These are phyloP conservation scores for Hypocreales sp. DNA, from an alignment of 2,329 filamentous ascomycete genomes.

Conservation along the genomic window DNA sequence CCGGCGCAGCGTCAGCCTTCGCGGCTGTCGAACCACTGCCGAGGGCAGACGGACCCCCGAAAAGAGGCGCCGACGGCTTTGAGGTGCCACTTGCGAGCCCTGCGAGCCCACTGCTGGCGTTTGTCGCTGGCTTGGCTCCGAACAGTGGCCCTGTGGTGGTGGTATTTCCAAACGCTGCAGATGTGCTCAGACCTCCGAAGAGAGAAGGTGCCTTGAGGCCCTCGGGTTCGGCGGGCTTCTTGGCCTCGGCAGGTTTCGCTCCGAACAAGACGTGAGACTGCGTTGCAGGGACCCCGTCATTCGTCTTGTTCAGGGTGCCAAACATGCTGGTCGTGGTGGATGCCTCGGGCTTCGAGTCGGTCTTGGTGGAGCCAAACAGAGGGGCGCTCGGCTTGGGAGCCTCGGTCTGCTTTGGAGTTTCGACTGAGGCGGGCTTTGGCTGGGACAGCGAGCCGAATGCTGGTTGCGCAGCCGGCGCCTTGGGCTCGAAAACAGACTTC, in stretches of 20 bases:
- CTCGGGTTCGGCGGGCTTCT: constrained; percentile 10
- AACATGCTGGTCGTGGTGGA: constrained; percentile 19
- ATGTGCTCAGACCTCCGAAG: constrained; percentile 3
- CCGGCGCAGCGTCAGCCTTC: constrained; percentile 8
- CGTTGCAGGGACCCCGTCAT: constrained; percentile 6
- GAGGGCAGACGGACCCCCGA: constrained; percentile 12
- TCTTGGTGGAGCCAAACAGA: constrained; percentile 12
- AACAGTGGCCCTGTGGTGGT: constrained; percentile 13
- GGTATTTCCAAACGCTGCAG: constrained; percentile 1
- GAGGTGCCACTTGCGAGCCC: constrained; percentile 2
- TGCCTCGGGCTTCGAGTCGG: constrained; percentile 10
- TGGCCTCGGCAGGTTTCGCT: constrained; percentile 12
- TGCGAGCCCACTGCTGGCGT: constrained; percentile 3
- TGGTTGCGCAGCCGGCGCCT: constrained; percentile 14
- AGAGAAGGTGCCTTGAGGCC: constrained; percentile 6
- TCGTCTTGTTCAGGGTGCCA: constrained; percentile 9
- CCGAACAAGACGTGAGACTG: constrained; percentile 19
- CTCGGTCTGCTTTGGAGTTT: constrained; percentile 12
- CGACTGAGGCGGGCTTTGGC: constrained; percentile 13
- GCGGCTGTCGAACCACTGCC: constrained; percentile 4
- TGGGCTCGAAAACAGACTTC: constrained; percentile 16
- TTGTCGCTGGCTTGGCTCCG: constrained; percentile 9
- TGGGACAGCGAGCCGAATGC: constrained; percentile 16
- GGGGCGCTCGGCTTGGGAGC: constrained; percentile 9
- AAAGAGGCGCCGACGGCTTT: constrained; percentile 10